phyloP scores from a whole-genome alignment of 2,329 filamentous ascomycete genomes.

The Aspergillus calidoustus region DNA sequence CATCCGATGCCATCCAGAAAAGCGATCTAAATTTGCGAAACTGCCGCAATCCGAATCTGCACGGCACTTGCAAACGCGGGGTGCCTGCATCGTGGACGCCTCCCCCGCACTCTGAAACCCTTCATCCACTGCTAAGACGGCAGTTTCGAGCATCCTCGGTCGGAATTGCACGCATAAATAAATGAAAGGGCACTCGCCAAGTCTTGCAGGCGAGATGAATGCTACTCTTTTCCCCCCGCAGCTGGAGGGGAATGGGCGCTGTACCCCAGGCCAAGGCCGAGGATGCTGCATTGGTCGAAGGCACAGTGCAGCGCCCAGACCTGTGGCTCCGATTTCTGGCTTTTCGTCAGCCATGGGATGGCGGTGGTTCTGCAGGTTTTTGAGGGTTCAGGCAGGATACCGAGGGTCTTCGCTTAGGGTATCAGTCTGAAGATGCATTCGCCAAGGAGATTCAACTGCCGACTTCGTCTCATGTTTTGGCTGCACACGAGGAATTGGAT shows the following conservation, averaged over 20 bases:
- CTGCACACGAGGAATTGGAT: not conserved
- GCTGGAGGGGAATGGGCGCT: not conserved
- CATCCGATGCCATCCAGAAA: not conserved
- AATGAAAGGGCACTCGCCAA: not conserved
- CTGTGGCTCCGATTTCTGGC: slow-evolving; percentile 1
- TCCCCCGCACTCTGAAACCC: not conserved
- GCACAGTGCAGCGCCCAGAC: not conserved
- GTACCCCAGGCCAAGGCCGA: not conserved
- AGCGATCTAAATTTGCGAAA: not conserved
- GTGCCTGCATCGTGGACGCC: not conserved
- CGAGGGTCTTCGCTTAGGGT: not conserved
- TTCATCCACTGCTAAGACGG: not conserved
- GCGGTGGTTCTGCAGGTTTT: not conserved
- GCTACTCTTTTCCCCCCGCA: not conserved
- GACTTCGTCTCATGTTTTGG: not conserved
- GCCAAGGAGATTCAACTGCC: not conserved
- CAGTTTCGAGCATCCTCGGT: slow-evolving; percentile 1
- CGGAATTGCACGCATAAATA: not conserved
- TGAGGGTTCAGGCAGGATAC: not conserved
- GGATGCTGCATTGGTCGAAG: not conserved
- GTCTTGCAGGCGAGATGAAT: slow-evolving; percentile 4
- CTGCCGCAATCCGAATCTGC: not conserved
- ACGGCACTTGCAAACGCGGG: not conserved
- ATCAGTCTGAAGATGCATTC: too few relatives aligned
- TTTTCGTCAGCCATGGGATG: not conserved